Percentiles rank a stretch among this genome's conserved stretches.
Conservation (phyloP, 805 yeast genomes). For the Candida nanaspora region DNA sequence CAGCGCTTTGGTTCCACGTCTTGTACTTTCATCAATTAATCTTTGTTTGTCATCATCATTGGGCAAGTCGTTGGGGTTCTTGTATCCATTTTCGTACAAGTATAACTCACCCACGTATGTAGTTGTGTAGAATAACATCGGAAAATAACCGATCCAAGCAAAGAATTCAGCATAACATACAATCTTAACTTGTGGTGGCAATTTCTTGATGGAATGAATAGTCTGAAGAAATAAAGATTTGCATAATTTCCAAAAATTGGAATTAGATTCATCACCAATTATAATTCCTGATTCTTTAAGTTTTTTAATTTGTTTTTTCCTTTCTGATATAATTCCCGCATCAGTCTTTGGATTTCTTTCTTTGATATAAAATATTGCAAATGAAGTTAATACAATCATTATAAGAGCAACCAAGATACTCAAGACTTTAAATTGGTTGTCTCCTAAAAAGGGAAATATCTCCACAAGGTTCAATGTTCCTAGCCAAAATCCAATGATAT, state of each 20-base stretch:
- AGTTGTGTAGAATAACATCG: constrained; percentile 57
- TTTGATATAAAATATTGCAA: constrained; percentile 33
- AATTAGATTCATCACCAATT: constrained; percentile 9
- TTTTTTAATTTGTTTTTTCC: constrained; percentile 25
- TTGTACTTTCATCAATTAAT: constrained; percentile 38
- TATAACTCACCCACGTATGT: constrained; percentile 59
- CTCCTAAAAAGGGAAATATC: constrained; percentile 33
- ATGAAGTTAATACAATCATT: constrained; percentile 31
- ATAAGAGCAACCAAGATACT: constrained; percentile 34
- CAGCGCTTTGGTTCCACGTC: constrained; percentile 47
- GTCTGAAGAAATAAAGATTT: constrained; percentile 28
- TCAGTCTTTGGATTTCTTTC: constrained; percentile 45
- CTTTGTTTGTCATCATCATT: constrained; percentile 25
- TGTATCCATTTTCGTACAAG: constrained; percentile 31
- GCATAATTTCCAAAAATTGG: constrained; percentile 11
- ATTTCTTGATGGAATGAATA: constrained; percentile 23
- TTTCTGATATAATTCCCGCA: constrained; percentile 29
- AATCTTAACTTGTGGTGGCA: constrained; percentile 44
- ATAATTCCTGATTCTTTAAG: constrained; percentile 28
- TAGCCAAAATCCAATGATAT: constrained; percentile 47
- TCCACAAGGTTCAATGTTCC: constrained; percentile 39
- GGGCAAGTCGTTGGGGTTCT: constrained; percentile 33
- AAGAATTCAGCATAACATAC: constrained; percentile 53
- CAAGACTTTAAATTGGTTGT: constrained; percentile 45
- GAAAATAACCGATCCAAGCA: constrained; percentile 67